phyloP scores from a whole-genome alignment of 805 yeast genomes.

The Candida ficus region DNA sequence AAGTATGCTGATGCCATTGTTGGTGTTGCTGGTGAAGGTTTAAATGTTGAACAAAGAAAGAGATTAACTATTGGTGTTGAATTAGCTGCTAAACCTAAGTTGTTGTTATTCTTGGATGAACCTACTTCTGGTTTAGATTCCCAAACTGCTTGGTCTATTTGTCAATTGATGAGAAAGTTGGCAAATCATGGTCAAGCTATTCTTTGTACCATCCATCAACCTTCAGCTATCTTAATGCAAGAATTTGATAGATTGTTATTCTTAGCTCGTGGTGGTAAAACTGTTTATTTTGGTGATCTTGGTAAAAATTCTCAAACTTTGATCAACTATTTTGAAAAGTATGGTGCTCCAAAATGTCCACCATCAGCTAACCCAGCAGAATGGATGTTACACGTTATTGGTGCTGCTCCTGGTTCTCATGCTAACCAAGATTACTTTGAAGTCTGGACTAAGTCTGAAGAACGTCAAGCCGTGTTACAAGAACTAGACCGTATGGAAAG shows the following conservation, averaged over 20 bases:
- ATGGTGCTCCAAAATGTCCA: conserved; percentile 67
- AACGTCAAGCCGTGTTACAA: conserved; percentile 48
- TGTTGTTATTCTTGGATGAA: conserved; percentile 57
- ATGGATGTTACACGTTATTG: conserved; percentile 86
- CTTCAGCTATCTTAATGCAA: conserved; percentile 72
- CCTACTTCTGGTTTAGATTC: conserved; percentile 68
- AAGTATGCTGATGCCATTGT: conserved; percentile 66
- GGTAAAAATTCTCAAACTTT: conserved; percentile 54
- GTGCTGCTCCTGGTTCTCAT: conserved; percentile 78
- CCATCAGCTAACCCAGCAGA: conserved; percentile 75
- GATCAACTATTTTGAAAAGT: conserved; percentile 58
- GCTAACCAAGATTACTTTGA: conserved; percentile 68
- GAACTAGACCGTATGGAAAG: conserved; percentile 63
- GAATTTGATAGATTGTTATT: conserved; percentile 74
- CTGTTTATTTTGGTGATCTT: conserved; percentile 71
- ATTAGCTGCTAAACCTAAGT: conserved; percentile 57
- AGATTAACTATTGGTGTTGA: conserved; percentile 63
- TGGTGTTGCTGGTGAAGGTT: conserved; percentile 69
- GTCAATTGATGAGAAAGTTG: conserved; percentile 53
- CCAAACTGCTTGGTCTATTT: conserved; percentile 63
- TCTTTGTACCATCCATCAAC: conserved; percentile 77
- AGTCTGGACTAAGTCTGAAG: conserved; percentile 71
- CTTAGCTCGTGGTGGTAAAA: conserved; percentile 63
- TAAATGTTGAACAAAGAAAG: conserved; percentile 61
- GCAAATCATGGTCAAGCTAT: conserved; percentile 60